Conservation (phyloP, 768 basidiomycete species). For the Rhizopogon rudus region DNA sequence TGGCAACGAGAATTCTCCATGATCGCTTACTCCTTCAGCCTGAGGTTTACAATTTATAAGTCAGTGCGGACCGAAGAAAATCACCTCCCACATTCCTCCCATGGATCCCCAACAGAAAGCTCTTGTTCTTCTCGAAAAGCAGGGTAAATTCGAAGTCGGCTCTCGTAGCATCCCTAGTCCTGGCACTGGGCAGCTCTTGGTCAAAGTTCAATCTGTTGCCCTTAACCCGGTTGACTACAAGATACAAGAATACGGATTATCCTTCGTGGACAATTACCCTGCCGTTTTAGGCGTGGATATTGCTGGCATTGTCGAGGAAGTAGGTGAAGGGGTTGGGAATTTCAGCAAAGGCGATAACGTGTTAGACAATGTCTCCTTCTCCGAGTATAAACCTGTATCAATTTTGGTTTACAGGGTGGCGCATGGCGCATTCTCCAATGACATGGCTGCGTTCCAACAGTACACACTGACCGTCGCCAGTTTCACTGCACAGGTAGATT, state of each 20-base stretch:
- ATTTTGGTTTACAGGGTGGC: constrained; percentile 22
- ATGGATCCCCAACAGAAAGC: constrained; percentile 27
- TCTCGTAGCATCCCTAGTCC: constrained; percentile 26
- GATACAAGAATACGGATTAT: constrained; percentile 25
- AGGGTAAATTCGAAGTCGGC: constrained; percentile 25
- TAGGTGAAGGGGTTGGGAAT: constrained; percentile 32
- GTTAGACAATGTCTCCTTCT: constrained; percentile 14
- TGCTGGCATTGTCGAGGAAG: constrained; percentile 34
- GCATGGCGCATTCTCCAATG: constrained; percentile 23
- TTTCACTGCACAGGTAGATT: constrained; percentile 32
- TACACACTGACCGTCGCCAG: constrained; percentile 29
- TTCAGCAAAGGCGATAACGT: constrained; percentile 37
- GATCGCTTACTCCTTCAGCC: neutral
- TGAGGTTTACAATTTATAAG: neutral
- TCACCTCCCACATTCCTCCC: neutral
- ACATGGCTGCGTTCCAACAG: constrained; percentile 35
- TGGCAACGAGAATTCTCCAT: neutral
- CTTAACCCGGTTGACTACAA: constrained; percentile 46
- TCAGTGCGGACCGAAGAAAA: too few relatives aligned
- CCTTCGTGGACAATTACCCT: constrained; percentile 31
- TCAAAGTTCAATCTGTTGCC: constrained; percentile 33
- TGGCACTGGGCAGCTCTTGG: constrained; percentile 34
- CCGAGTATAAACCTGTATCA: constrained; percentile 9
- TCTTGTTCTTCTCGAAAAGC: constrained; percentile 19
- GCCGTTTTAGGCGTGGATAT: constrained; percentile 30